Evolutionary conservation across 805 yeast genomes (phyloP), one percentile per base, ranked within the genome.

Genomic region (Sugiyamaella chiloensis): DNA sequence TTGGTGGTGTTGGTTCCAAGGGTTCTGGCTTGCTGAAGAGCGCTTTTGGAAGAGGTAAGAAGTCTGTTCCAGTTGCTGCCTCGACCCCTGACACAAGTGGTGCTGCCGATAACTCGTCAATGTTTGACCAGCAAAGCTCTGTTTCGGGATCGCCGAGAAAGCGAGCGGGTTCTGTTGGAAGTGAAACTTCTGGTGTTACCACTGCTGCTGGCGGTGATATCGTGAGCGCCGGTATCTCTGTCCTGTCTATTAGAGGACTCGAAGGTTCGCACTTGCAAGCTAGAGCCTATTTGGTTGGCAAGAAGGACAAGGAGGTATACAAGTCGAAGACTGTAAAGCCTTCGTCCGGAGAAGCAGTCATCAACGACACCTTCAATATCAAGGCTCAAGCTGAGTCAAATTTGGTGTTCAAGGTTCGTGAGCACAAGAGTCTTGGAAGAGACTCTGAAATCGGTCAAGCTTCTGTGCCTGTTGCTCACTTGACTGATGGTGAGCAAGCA

Each of bases 371-470:
- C 17, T 71, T 76, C 51, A 72, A 81, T 3, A 85, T 90, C 70
- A 80, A 77, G 59, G 82, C 91, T 4, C 71, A 83, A 3, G 66
- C 81, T 3, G 83, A 77, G 8, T 81, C 83, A 2, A 74, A 70
- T 46, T 59, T 90, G 35, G 68, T 78, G 2, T 78, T 91, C 59
- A 72, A 73, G 34, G 78, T 87, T 23, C 71, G 79, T 35, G 79
- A 81, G 27, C 85, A 79, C 59, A 93, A 86, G 62, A 75, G 80
- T 2, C 75, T 90, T 56, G 89, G 95, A 31, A 81, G 83, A 60
- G 83, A 79, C 55, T 69, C 71, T 23, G 85, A 79, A 48, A 47
- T 88, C 34, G 95, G 85, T 9, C 72, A 72, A 40, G 80, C 80
- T 6, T 70, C 77, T 31, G 57, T 87, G 24, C 19, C 35, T 23